Evolutionary conservation across 345 rosid genomes (phyloP).

Genomic region (Nephelium lappaceum): DNA sequence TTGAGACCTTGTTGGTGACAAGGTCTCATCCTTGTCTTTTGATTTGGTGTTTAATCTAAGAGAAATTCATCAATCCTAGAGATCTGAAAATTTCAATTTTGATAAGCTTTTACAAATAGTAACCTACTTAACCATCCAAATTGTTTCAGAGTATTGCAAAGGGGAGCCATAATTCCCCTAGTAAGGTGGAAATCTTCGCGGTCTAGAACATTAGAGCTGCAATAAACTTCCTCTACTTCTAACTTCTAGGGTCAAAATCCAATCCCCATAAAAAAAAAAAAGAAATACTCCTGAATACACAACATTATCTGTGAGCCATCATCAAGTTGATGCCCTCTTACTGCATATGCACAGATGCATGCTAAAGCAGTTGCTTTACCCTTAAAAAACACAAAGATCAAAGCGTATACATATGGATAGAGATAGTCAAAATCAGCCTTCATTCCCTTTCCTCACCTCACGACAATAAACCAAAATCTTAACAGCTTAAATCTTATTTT

Average conservation of each 20-base stretch:
- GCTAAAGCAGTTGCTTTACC: conserved; percentile 7
- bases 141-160: background rate
- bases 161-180: background rate
- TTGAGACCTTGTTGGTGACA: background rate
- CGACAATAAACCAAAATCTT: background rate
- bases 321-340: conserved; percentile 1
- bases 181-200: background rate
- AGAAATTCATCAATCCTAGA: background rate
- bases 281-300: background rate
- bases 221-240: background rate
- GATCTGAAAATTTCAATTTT: background rate
- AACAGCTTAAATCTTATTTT: background rate
- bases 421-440: background rate
- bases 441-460: background rate
- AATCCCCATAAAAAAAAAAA: too few relatives aligned
- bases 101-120: background rate
- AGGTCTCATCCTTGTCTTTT: background rate
- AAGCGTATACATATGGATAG: background rate
- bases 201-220: background rate
- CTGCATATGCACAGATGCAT: background rate
- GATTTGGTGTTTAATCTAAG: background rate
- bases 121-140: background rate
- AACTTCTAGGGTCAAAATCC: background rate
- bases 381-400: background rate
- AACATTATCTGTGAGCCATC: background rate